These are phyloP conservation scores for Lactifluus hygrophoroides DNA, from an alignment of 768 basidiomycete species.

Conservation along the genomic window DNA sequence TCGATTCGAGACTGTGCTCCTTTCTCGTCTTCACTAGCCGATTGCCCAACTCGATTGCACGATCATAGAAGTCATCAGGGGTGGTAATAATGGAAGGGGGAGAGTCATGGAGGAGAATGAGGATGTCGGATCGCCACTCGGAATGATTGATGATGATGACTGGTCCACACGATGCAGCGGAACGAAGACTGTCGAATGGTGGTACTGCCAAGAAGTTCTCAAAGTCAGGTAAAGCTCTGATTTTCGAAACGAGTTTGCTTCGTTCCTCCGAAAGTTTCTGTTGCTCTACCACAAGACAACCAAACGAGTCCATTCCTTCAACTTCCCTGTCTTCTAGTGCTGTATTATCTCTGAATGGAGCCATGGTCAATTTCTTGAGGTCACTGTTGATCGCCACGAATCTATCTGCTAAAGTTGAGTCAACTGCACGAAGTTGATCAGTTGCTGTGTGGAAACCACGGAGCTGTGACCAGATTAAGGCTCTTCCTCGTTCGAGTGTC, in stretches of 20 bases:
- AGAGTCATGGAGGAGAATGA: not conserved
- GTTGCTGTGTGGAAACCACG: too few relatives aligned
- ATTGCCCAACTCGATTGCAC: not conserved
- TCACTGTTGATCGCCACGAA: too few relatives aligned
- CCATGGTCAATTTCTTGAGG: not conserved
- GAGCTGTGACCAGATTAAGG: too few relatives aligned
- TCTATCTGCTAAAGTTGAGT: too few relatives aligned
- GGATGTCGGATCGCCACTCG: not conserved
- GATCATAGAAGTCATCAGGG: not conserved
- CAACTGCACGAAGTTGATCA: too few relatives aligned
- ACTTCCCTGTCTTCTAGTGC: not conserved
- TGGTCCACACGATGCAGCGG: not conserved
- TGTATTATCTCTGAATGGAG: not conserved
- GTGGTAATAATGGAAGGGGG: not conserved
- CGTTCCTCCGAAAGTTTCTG: not conserved
- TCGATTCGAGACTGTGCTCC: not conserved
- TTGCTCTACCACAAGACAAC: not conserved
- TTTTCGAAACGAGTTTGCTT: too few relatives aligned
- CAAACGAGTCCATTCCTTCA: not conserved
- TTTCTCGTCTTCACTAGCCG: not conserved
- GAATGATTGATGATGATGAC: conserved; percentile 7
- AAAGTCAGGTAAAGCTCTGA: not conserved
- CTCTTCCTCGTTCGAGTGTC: too few relatives aligned
- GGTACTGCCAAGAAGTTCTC: not conserved
- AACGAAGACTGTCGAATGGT: not conserved